Conservation (phyloP, 192 early-diverging fungal genomes). For the Chytriomyces hyalinus region DNA sequence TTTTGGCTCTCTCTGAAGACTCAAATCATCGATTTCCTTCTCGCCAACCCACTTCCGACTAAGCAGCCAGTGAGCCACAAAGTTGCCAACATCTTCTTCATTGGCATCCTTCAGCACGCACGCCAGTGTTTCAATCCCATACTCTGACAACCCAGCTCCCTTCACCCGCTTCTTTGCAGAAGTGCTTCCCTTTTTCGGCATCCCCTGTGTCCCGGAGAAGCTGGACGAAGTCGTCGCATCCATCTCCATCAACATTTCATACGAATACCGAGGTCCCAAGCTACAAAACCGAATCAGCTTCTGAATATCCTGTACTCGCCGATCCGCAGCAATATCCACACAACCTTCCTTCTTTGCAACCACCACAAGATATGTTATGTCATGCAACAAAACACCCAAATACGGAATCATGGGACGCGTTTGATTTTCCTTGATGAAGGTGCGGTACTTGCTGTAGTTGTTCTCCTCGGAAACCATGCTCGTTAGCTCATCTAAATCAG, state of each 20-base stretch:
- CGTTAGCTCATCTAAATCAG: constrained; percentile 57
- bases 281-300: constrained; percentile 61
- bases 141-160: constrained; percentile 33
- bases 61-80: constrained; percentile 75
- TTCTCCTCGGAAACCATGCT: constrained; percentile 69
- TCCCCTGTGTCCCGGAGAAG: background rate
- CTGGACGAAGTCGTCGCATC: constrained; percentile 4
- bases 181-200: constrained; percentile 1
- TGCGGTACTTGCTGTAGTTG: constrained; percentile 76
- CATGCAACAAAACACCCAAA: constrained; percentile 77
- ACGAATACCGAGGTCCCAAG: constrained; percentile 66
- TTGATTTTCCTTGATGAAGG: constrained; percentile 54
- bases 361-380: constrained; percentile 75
- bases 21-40: constrained; percentile 77
- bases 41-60: constrained; percentile 74
- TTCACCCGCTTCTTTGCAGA: constrained; percentile 15
- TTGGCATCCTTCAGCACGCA: constrained; percentile 53
- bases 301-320: constrained; percentile 64
- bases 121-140: constrained; percentile 26
- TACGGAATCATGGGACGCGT: constrained; percentile 71
- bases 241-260: constrained; percentile 51
- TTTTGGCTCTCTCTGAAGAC: constrained; percentile 63
- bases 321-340: constrained; percentile 46
- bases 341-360: constrained; percentile 61
- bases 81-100: constrained; percentile 61